A percentile compares a stretch with the other conserved stretches of the same genome.
phyloP scores from a whole-genome alignment of 768 basidiomycete genomes.

The Gloeostereum incarnatum region DNA sequence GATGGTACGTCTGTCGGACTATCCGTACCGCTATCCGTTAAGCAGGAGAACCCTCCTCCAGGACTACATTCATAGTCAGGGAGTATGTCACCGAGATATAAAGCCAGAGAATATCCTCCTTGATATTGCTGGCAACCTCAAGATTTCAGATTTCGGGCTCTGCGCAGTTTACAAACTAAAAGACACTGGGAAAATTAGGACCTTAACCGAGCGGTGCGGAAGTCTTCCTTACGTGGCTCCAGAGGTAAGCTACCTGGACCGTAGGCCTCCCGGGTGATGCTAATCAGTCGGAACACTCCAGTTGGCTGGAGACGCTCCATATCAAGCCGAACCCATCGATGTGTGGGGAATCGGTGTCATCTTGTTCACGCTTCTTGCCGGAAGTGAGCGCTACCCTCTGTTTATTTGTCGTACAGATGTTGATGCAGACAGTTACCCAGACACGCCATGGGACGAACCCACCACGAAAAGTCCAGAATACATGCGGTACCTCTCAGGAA shows the following conservation, averaged over 20 bases:
- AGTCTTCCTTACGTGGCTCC: conserved; percentile 93
- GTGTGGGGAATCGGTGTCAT: conserved; percentile 96
- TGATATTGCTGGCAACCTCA: conserved; percentile 74
- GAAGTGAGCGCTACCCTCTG: conserved; percentile 49
- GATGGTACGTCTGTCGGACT: conserved; percentile 42
- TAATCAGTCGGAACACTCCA: conserved; percentile 17
- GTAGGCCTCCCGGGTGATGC: neutral
- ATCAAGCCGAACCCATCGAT: conserved; percentile 89
- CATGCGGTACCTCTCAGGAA: conserved; percentile 60
- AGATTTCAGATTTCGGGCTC: conserved; percentile 93
- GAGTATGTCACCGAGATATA: conserved; percentile 92
- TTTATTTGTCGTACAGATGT: neutral
- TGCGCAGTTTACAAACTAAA: conserved; percentile 86
- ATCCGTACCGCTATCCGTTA: neutral
- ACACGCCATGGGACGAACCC: conserved; percentile 98
- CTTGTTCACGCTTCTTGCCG: conserved; percentile 80
- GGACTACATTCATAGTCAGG: conserved; percentile 81
- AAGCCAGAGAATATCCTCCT: conserved; percentile 96
- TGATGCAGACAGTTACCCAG: conserved; percentile 27
- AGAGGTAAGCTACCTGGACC: conserved; percentile 44
- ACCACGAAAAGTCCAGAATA: conserved; percentile 75
- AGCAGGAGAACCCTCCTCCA: conserved; percentile 16
- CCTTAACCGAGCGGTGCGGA: conserved; percentile 77
- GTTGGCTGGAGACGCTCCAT: conserved; percentile 60
- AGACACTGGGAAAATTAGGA: conserved; percentile 64